phyloP scores from a whole-genome alignment of 306 rosid genomes.

The Dryas drummondii region DNA sequence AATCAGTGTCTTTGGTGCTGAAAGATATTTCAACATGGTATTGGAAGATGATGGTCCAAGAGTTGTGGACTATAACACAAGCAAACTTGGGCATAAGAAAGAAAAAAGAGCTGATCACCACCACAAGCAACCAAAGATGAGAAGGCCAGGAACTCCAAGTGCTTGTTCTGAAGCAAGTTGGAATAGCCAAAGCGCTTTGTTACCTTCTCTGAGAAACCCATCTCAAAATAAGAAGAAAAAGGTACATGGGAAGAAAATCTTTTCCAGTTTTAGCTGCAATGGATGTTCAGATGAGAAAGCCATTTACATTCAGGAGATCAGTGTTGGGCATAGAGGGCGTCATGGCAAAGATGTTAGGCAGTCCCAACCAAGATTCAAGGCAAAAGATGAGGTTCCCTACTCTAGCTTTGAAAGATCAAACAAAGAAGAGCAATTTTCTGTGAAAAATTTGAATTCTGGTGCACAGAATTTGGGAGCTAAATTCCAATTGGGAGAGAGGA shows the following conservation, averaged over 20 bases:
- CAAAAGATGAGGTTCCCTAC: constrained; percentile 4
- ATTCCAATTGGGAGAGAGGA: constrained; percentile 11
- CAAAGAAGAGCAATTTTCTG: constrained; percentile 22
- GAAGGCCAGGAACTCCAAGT: constrained; percentile 43
- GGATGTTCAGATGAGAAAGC: constrained; percentile 46
- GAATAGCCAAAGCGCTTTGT: constrained; percentile 31
- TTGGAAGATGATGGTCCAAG: constrained; percentile 18
- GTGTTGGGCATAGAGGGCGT: neutral
- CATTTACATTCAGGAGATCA: constrained; percentile 21
- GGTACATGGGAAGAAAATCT: constrained; percentile 22
- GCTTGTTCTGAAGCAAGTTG: constrained; percentile 41
- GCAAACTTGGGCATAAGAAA: constrained; percentile 15
- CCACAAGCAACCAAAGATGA: neutral
- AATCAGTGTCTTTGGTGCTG: constrained; percentile 49
- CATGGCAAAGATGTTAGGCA: constrained; percentile 15
- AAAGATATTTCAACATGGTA: constrained; percentile 43
- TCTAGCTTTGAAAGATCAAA: constrained; percentile 23
- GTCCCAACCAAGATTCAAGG: constrained; percentile 16
- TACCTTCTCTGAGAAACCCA: constrained; percentile 24
- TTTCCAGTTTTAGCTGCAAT: constrained; percentile 38
- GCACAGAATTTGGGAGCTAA: constrained; percentile 17
- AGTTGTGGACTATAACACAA: constrained; percentile 9
- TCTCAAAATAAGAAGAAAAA: constrained; percentile 27
- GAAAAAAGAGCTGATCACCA: constrained; percentile 19
- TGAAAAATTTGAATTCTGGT: constrained; percentile 22